Evolutionary conservation across 495 filamentous ascomycete genomes (phyloP).

Genomic region (Penicillium egyptiacum): DNA sequence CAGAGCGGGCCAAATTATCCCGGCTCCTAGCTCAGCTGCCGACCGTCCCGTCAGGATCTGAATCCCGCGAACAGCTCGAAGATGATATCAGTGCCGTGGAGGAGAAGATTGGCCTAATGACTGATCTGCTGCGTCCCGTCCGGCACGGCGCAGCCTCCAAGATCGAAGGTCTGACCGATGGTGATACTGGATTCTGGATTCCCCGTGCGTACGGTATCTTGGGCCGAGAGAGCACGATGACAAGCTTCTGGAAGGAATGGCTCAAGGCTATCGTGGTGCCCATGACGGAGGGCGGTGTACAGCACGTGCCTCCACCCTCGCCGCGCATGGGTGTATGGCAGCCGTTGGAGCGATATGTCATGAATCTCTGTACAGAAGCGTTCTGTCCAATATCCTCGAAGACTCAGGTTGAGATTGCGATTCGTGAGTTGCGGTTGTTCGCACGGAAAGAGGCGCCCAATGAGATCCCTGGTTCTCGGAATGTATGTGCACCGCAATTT

Average conservation of each 20-base stretch:
- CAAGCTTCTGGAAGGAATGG: constrained; percentile 99
- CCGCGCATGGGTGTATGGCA: constrained; percentile 95
- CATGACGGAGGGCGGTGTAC: constrained; percentile 84
- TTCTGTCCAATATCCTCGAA: constrained; percentile 87
- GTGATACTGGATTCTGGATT: constrained; percentile 95
- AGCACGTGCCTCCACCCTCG: constrained; percentile 82
- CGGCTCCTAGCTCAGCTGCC: constrained; percentile 81
- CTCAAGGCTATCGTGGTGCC: constrained; percentile 87
- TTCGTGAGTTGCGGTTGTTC: constrained; percentile 88
- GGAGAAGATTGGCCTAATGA: constrained; percentile 96
- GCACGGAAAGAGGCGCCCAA: constrained; percentile 91
- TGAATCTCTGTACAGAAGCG: constrained; percentile 96
- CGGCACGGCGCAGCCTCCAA: constrained; percentile 93
- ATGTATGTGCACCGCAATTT: constrained; percentile 37
- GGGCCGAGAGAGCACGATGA: constrained; percentile 78
- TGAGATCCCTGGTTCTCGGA: constrained; percentile 89
- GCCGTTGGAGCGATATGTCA: constrained; percentile 92
- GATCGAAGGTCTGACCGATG: constrained; percentile 94
- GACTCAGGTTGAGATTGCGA: constrained; percentile 90
- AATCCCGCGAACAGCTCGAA: constrained; percentile 77
- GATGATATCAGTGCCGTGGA: constrained; percentile 94
- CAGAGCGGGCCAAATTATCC: constrained; percentile 86
- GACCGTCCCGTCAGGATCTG: constrained; percentile 73
- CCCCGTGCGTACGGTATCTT: constrained; percentile 92
- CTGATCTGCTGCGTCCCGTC: constrained; percentile 88